Conservation (phyloP, 1,284 basidiomycete genomes). For the Cutaneotrichosporon sp. region DNA sequence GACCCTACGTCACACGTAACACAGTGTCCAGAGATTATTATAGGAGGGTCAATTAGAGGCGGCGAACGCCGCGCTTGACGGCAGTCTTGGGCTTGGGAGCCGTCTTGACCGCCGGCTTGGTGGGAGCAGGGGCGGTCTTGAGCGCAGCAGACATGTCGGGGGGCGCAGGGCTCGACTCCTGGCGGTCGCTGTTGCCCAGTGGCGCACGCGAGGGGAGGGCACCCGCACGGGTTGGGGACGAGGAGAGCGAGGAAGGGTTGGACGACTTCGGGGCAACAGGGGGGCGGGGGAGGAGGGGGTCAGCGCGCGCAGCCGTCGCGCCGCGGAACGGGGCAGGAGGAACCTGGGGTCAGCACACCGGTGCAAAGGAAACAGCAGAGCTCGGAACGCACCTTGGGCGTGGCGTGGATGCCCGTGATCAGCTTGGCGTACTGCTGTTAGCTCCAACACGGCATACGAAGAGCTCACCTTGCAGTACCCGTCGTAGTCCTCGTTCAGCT, state of each 20-base stretch:
- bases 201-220: slow-evolving; percentile 23
- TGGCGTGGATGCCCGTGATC: slow-evolving; percentile 36
- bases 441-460: no score
- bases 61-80: slow-evolving; percentile 45
- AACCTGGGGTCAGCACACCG: slow-evolving; percentile 13
- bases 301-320: slow-evolving; percentile 1
- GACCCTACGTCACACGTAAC: background rate
- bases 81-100: slow-evolving; percentile 21
- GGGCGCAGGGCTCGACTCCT: slow-evolving; percentile 39
- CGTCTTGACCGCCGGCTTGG: slow-evolving; percentile 27
- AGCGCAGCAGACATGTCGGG: slow-evolving; percentile 4
- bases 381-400: slow-evolving; percentile 21
- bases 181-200: slow-evolving; percentile 32
- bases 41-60: slow-evolving; percentile 30
- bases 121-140: slow-evolving; percentile 12
- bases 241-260: slow-evolving; percentile 10
- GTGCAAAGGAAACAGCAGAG: no score
- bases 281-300: slow-evolving; percentile 19
- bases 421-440: slow-evolving; percentile 27
- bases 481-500: slow-evolving; percentile 83
- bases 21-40: background rate
- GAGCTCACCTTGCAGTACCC: slow-evolving; percentile 69
- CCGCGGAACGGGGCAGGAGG: slow-evolving; percentile 26
- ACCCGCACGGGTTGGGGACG: background rate
- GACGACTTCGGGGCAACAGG: slow-evolving; percentile 13